These are phyloP conservation scores for Tuctoria greenei DNA, from an alignment of 176 grass and related monocot species.

Conservation along the genomic window DNA sequence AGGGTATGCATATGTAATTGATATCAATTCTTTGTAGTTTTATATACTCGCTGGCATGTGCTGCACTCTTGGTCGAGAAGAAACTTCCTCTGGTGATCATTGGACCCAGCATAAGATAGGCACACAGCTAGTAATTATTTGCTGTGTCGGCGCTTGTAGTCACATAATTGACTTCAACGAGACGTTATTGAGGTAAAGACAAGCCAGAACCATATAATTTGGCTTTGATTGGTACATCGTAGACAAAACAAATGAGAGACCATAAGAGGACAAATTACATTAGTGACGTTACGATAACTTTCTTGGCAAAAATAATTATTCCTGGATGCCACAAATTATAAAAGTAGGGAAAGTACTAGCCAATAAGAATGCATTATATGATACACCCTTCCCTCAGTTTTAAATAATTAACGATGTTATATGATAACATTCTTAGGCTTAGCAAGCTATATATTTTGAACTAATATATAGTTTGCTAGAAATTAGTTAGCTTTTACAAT, in stretches of 20 bases:
- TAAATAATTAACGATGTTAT: no score
- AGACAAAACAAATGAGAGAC: not conserved
- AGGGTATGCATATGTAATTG: not conserved
- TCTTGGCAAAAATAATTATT: not conserved
- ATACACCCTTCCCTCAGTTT: not conserved
- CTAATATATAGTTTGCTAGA: no score
- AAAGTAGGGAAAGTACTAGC: not conserved
- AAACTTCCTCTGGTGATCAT: slow-evolving; percentile 54
- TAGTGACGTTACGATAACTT: not conserved
- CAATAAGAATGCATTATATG: not conserved
- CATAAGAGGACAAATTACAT: not conserved
- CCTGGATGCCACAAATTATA: not conserved
- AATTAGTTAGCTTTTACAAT: no score
- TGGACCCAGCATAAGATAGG: slow-evolving; percentile 10
- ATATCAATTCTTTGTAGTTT: not conserved
- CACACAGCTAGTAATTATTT: slow-evolving; percentile 27
- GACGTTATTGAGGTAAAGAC: slow-evolving; percentile 22
- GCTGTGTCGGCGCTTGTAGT: slow-evolving; percentile 16
- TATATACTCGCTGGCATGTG: slow-evolving; percentile 25
- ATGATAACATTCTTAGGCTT: no score
- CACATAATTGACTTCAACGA: slow-evolving; percentile 43
- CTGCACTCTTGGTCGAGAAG: slow-evolving; percentile 40
- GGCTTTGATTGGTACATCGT: slow-evolving; percentile 25
- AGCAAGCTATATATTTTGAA: no score
- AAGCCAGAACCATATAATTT: slow-evolving; percentile 9